phyloP scores from a whole-genome alignment of 1,284 basidiomycete species.

The Ganoderma multipileum region DNA sequence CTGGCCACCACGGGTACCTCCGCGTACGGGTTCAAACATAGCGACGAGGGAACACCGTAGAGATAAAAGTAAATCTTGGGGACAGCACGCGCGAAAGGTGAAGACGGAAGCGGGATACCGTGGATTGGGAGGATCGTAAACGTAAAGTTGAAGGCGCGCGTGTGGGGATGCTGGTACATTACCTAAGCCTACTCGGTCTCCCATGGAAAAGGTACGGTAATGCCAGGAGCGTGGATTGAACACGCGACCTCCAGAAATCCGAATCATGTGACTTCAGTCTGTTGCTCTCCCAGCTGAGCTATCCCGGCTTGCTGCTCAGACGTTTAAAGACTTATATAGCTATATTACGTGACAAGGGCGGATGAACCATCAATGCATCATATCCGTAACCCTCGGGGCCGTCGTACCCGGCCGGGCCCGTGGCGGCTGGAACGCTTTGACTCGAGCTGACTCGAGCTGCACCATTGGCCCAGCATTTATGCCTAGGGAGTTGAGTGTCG shows the following conservation, averaged over 20 bases:
- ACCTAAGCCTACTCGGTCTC: too few relatives aligned
- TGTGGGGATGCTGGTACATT: too few relatives aligned
- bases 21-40: constrained; percentile 85
- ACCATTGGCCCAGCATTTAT: too few relatives aligned
- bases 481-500: not conserved
- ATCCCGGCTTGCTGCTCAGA: constrained; percentile 46
- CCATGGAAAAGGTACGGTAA: not conserved
- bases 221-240: constrained; percentile 3
- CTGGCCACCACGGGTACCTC: constrained; percentile 87
- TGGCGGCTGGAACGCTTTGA: too few relatives aligned
- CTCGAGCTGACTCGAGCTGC: too few relatives aligned
- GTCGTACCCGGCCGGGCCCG: too few relatives aligned
- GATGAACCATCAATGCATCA: too few relatives aligned
- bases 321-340: too few relatives aligned
- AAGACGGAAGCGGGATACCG: not conserved
- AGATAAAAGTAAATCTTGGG: not conserved
- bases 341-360: too few relatives aligned
- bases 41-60: not conserved
- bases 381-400: too few relatives aligned
- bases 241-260: constrained; percentile 1
- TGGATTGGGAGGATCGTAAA: too few relatives aligned
- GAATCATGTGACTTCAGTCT: constrained; percentile 63
- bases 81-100: not conserved
- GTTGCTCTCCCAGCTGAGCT: constrained; percentile 85
- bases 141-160: too few relatives aligned